phyloP scores from a whole-genome alignment of 306 rosid genomes.

The Macrotyloma uniflorum region DNA sequence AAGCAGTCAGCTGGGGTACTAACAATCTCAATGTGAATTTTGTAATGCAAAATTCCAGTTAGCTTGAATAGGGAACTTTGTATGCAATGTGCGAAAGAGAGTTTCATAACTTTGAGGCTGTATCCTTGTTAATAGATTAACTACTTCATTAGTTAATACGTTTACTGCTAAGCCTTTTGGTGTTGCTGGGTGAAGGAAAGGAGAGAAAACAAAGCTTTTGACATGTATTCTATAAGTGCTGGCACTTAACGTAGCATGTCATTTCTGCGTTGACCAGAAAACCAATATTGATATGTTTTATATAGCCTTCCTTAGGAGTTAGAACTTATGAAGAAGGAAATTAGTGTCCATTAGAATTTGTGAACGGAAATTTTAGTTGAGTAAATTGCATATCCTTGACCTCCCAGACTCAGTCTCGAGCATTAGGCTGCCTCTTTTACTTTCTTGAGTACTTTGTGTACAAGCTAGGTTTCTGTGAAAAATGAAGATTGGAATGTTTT shows the following conservation, averaged over 20 bases:
- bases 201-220: neutral
- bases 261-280: neutral
- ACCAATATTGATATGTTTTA: slow-evolving; percentile 2
- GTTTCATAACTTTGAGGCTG: neutral
- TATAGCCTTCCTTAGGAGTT: neutral
- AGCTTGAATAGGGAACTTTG: neutral
- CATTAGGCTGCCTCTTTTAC: neutral
- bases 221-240: neutral
- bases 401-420: neutral
- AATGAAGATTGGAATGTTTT: slow-evolving; percentile 13
- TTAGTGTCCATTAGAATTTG: slow-evolving; percentile 7
- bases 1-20: neutral
- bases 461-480: neutral
- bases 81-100: neutral
- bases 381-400: neutral
- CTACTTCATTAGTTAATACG: neutral
- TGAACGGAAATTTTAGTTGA: neutral
- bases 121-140: neutral
- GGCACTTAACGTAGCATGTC: neutral
- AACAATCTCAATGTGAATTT: neutral
- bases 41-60: neutral
- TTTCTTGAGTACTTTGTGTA: neutral
- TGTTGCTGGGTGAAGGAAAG: neutral
- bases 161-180: neutral
- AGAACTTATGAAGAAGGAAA: neutral